Base-by-base conservation (phyloP, 129 eudicot species). In the Rutidosis leptorrhynchoides region DNA sequence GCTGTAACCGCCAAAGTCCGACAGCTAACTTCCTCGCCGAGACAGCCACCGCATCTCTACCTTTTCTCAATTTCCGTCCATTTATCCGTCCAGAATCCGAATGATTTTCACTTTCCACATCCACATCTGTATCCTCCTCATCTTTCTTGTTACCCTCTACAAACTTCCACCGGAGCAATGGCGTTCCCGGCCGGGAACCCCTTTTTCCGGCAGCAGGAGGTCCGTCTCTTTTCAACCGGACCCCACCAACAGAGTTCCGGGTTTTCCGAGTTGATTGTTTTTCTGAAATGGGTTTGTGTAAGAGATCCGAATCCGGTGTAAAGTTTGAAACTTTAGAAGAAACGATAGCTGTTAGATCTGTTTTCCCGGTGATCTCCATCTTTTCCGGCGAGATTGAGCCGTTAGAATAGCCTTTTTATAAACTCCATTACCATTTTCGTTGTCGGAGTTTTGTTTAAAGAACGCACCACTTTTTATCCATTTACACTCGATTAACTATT, bases 11-110 rank as follows among this genome's bases (percentile, higher is more conserved):
- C 98, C 98, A 92, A 16, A 92, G 55, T 2, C 79, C 84, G 25
- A 90, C 96, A 37, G 77, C 98, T 10, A 92, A 83, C 74, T 85
- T 92, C 79, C 98, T 81, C 46, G 81, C 85, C 11, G 98, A 85
- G 12, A 85, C 88, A 20, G 51, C n/a, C 1, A 32, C 56, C 73
- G 35, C 73, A 28, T 62, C 62, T 51, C 29, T 58, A 51, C 68
- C 74, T 30, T 64, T 61, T 51, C 59, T 80, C 52, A 19, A 57
- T 71, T 71, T 82, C 85, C 88, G 80, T 53, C 81, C 67, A 63
- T 43, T 62, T 65, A 57, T 76, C 70, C 96, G 85, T 7, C 76
- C 81, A 42, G 27, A 16, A 10, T 62, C 67, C 22, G 73, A 9
- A 30, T 10, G 57, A 40, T 71, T 59, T 57, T 74, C 81, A 30